Base-by-base conservation (phyloP, 2,329 filamentous ascomycete genomes). In the Hypocrella siamensis region DNA sequence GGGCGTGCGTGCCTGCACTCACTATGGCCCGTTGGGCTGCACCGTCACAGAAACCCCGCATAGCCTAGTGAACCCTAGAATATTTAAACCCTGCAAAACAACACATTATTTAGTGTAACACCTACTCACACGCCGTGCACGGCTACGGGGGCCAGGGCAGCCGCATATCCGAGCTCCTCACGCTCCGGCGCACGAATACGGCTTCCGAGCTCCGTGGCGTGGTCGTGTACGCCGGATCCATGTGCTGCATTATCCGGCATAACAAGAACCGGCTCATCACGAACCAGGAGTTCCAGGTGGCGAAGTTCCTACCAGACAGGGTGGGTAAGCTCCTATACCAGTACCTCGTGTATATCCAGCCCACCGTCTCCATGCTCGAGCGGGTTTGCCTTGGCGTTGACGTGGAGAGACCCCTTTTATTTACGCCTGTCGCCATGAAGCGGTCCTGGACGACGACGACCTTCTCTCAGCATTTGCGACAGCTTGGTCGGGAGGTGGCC, bases 61-160 rank as follows among this genome's bases (percentile, higher is more conserved):
- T n/a, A n/a, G n/a, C n/a, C n/a, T n/a, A n/a, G n/a, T n/a, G n/a
- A n/a, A n/a, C n/a, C n/a, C n/a, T n/a, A n/a, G n/a, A n/a, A n/a
- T n/a, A n/a, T 51, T 49, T 28, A 38, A 36, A 29, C 21, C 32
- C 21, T 10, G 17, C 19, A 15, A 29, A 21, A 11, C n/a, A n/a
- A n/a, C n/a, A n/a, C n/a, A n/a, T n/a, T n/a, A n/a, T n/a, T n/a
- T n/a, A n/a, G n/a, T n/a, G n/a, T n/a, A n/a, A n/a, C n/a, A n/a
- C n/a, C n/a, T n/a, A n/a, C n/a, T n/a, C n/a, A n/a, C n/a, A n/a
- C 21, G 28, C 19, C 28, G 5, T 27, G 14, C 26, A 27, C 3
- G 26, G 26, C 6, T 27, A 27, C 15, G 26, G 26, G 14, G 26
- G 26, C 26, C 26, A 27, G 26, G 26, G 26, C 26, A 27, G 26